Conservation (phyloP, 2,329 filamentous ascomycete species). For the Xylariaceae sp. region DNA sequence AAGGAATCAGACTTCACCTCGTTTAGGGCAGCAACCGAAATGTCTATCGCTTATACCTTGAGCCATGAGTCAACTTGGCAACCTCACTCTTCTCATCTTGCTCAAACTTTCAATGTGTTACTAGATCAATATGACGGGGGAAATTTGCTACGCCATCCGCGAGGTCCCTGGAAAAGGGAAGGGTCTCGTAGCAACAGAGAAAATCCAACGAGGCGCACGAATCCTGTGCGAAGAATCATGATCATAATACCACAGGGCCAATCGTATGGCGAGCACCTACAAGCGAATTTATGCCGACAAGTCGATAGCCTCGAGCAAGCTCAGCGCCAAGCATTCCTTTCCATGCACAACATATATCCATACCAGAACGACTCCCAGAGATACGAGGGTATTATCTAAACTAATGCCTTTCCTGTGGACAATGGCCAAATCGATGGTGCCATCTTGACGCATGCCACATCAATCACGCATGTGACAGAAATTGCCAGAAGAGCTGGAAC, state of each 20-base stretch:
- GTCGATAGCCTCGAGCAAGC: not conserved
- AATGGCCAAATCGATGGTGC: not conserved
- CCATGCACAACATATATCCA: conserved; percentile 11
- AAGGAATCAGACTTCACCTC: too few relatives aligned
- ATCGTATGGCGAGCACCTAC: not conserved
- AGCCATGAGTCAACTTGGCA: too few relatives aligned
- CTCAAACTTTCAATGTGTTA: too few relatives aligned
- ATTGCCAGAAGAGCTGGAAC: conserved; percentile 11
- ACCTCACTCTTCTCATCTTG: too few relatives aligned
- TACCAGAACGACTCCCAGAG: not conserved
- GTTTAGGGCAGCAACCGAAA: too few relatives aligned
- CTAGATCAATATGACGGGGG: not conserved
- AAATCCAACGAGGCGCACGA: conserved; percentile 4
- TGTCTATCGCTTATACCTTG: too few relatives aligned
- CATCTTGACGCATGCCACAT: conserved; percentile 11
- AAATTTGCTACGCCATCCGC: not conserved
- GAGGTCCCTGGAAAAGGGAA: conserved; percentile 6
- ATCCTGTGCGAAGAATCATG: conserved; percentile 7
- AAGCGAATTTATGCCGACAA: not conserved
- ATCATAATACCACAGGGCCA: not conserved
- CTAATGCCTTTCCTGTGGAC: conserved; percentile 8
- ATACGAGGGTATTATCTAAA: conserved; percentile 4
- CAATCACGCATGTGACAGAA: conserved; percentile 7
- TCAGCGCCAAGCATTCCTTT: conserved; percentile 2
- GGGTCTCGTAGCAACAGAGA: conserved; percentile 4